Base-by-base conservation (phyloP, 1,139 yeast species). In the Saccharomyces hybrid region DNA sequence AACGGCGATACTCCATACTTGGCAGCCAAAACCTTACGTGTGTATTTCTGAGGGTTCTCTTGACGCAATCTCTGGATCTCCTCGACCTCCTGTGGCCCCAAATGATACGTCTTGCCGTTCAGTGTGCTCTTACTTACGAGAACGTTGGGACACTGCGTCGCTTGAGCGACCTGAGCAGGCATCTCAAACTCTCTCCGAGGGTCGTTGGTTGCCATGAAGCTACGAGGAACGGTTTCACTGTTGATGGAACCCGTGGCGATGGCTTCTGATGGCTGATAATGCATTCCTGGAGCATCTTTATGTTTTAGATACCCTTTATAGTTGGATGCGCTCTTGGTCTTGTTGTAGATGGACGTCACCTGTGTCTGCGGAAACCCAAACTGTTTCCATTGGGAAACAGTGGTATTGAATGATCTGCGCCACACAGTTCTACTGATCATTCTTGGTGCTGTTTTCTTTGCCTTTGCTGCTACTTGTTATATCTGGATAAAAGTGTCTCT, bases 1-100 rank as follows among this genome's bases (percentile, higher is more conserved):
- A 76, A 70, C 52, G 78, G 78, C 5, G 84, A 75, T 48, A 84
- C 82, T 20, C 73, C 73, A 65, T 80, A 91, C 69, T 84, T 78
- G 57, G 77, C 75, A 29, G 90, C 89, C 56, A 91, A 76, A 29
- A 78, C 81, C 56, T 80, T 78, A 61, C 90, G 78, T 16, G 93
- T 82, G 83, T 89, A 83, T 54, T 70, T 72, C 38, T 69, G 73
- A 0, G 93, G 93, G 59, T 89, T 84, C 50, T 76, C 70, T 16
- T 68, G 61, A 70, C 97, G 81, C 64, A 88, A 74, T 48, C 72
- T 63, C 61, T 78, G 80, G 57, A 91, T 84, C 69, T 88, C 83
- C 41, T 66, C 68, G 26, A 86, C 83, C 13, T 84, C 82, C 29
- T 77, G 81, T 11, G 83, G 81, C 1, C 83, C 79, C 57, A 89